phyloP scores from a whole-genome alignment of 2,329 filamentous ascomycete species.

The Penicillium hesseltinei region DNA sequence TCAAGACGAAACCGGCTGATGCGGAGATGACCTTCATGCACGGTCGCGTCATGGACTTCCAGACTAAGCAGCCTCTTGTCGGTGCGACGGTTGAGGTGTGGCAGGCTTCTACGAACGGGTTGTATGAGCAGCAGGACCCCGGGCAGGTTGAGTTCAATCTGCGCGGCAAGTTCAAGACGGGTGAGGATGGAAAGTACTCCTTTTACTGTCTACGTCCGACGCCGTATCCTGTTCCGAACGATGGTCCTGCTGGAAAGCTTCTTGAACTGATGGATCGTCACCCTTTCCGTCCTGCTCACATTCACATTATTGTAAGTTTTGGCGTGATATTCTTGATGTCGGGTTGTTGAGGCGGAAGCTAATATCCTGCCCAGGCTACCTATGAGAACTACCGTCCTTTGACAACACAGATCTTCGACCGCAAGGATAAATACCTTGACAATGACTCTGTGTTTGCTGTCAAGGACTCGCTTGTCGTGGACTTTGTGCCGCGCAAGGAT shows the following conservation, averaged over 20 bases:
- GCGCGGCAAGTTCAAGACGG: conserved; percentile 68
- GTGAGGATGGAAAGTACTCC: conserved; percentile 61
- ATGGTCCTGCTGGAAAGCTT: conserved; percentile 59
- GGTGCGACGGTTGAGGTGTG: conserved; percentile 72
- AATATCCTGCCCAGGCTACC: conserved; percentile 43
- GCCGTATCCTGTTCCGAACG: conserved; percentile 55
- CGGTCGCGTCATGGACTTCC: conserved; percentile 58
- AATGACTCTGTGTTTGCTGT: conserved; percentile 61
- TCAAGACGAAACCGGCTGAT: conserved; percentile 49
- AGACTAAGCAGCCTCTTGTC: conserved; percentile 63
- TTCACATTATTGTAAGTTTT: conserved; percentile 57
- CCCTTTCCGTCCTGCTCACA: conserved; percentile 62
- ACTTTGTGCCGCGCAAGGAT: conserved; percentile 53
- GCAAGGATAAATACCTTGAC: conserved; percentile 60
- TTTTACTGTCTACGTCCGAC: conserved; percentile 63
- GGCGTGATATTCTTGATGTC: not conserved
- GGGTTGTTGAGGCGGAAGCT: not conserved
- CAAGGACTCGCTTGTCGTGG: conserved; percentile 58
- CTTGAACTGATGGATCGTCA: conserved; percentile 60
- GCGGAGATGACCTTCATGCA: conserved; percentile 64
- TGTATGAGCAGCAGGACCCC: conserved; percentile 71
- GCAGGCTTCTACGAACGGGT: conserved; percentile 73
- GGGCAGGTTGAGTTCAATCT: conserved; percentile 71
- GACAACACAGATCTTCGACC: conserved; percentile 76
- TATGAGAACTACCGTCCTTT: conserved; percentile 64